These are phyloP conservation scores for Friedmanniomyces simplex DNA, from an alignment of 495 filamentous ascomycete genomes.

Conservation along the genomic window DNA sequence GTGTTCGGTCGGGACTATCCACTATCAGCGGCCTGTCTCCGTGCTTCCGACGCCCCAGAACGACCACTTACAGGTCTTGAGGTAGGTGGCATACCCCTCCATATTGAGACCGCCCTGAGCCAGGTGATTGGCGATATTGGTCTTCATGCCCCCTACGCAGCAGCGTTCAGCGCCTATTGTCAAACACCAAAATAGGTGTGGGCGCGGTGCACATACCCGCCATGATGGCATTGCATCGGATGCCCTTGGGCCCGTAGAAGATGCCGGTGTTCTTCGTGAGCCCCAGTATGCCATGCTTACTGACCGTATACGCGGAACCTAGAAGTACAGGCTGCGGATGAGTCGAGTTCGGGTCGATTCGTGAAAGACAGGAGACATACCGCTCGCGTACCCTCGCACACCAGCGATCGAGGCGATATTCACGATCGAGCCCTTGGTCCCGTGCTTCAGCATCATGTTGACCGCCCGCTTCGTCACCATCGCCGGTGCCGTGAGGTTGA, in stretches of 20 bases:
- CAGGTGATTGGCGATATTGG: conserved; percentile 37
- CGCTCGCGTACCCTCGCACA: conserved; percentile 6
- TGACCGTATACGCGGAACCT: conserved; percentile 47
- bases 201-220: background rate
- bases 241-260: conserved; percentile 47
- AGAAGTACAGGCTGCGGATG: no score
- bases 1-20: background rate
- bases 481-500: conserved; percentile 52
- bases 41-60: background rate
- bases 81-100: conserved; percentile 26
- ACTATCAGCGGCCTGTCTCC: background rate
- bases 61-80: conserved; percentile 2
- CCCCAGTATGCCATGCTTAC: conserved; percentile 46
- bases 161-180: no score
- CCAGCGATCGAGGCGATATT: conserved; percentile 38
- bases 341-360: no score
- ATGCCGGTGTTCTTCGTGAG: conserved; percentile 54
- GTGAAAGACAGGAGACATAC: conserved; percentile 1
- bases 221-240: conserved; percentile 44
- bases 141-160: conserved; percentile 43
- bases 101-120: conserved; percentile 26
- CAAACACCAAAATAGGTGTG: conserved; percentile 11
- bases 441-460: conserved; percentile 29
- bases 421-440: conserved; percentile 31
- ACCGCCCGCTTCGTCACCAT: conserved; percentile 44